Conservation (phyloP, 176 grass and related monocot genomes). For the Typha latifolia region DNA sequence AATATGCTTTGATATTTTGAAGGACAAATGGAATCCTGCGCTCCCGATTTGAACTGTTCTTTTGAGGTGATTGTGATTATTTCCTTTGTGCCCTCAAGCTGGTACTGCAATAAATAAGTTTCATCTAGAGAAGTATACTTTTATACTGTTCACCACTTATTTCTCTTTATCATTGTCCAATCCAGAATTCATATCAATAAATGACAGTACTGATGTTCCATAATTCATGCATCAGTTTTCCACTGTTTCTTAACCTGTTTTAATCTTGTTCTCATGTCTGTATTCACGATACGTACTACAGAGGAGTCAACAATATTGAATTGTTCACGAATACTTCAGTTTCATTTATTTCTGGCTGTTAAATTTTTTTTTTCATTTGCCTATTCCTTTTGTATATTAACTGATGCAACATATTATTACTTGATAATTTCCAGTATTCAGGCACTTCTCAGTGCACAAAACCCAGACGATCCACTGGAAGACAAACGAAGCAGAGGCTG, state of each 20-base stretch:
- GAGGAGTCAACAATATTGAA: too few species aligned
- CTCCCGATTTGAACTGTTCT: conserved; percentile 90
- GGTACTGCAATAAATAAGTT: background rate
- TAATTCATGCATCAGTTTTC: too few species aligned
- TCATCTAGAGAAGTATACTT: background rate
- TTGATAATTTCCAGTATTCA: conserved; percentile 58
- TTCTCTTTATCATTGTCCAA: too few species aligned
- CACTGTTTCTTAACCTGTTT: too few species aligned
- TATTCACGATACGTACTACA: too few species aligned
- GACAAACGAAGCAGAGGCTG: conserved; percentile 83
- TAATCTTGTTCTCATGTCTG: too few species aligned
- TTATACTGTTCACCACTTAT: background rate
- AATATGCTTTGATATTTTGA: conserved; percentile 90
- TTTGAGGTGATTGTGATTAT: conserved; percentile 41
- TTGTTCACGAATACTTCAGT: too few species aligned
- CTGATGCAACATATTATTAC: background rate
- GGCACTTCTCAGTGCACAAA: conserved; percentile 90
- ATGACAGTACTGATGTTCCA: too few species aligned
- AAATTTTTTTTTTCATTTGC: too few species aligned
- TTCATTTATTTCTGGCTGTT: too few species aligned
- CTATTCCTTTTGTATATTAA: too few species aligned
- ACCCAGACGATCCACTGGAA: conserved; percentile 98
- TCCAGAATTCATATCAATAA: too few species aligned
- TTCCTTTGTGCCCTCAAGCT: conserved; percentile 12
- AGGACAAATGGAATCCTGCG: conserved; percentile 93